Percentiles rank a stretch among this genome's conserved stretches.
Evolutionary conservation across 2,329 filamentous ascomycete genomes (phyloP).

Genomic region (Verticillium isaacii): DNA sequence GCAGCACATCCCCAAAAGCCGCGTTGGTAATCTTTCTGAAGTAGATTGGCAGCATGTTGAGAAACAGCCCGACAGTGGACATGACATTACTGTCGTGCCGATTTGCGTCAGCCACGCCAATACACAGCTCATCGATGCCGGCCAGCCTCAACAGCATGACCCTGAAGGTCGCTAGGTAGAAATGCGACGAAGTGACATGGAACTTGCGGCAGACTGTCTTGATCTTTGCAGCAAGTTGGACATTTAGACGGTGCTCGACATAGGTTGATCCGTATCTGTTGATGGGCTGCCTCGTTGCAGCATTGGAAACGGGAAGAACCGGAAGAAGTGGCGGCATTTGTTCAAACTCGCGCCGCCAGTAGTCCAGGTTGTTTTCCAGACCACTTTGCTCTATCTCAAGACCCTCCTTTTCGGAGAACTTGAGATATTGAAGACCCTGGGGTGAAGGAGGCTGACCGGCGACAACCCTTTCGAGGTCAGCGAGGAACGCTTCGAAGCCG

Average conservation of each 20-base stretch:
- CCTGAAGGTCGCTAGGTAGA: slow-evolving; percentile 37
- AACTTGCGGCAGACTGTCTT: not conserved
- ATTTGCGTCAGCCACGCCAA: slow-evolving; percentile 37
- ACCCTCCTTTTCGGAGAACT: not conserved
- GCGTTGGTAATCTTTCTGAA: slow-evolving; percentile 18
- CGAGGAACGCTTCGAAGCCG: not conserved
- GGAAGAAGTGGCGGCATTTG: not conserved
- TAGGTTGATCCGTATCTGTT: not conserved
- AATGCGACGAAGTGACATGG: slow-evolving; percentile 33
- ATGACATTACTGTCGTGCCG: not conserved
- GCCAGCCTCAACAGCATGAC: slow-evolving; percentile 17
- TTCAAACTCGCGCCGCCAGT: not conserved
- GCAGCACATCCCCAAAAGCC: slow-evolving; percentile 16
- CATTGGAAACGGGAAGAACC: not conserved
- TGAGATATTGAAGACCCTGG: not conserved
- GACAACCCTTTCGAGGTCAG: not conserved
- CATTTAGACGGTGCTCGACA: not conserved
- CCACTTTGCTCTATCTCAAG: not conserved
- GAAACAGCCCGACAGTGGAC: slow-evolving; percentile 30
- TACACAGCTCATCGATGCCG: slow-evolving; percentile 32
- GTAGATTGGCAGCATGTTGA: slow-evolving; percentile 39
- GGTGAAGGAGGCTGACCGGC: not conserved
- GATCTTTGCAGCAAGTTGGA: not conserved
- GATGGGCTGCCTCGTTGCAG: not conserved
- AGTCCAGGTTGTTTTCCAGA: not conserved